Evolutionary conservation across 108 stramenopile genomes (phyloP), one percentile per base, ranked within the genome.

Genomic region (Fragilariopsis cylindrus): DNA sequence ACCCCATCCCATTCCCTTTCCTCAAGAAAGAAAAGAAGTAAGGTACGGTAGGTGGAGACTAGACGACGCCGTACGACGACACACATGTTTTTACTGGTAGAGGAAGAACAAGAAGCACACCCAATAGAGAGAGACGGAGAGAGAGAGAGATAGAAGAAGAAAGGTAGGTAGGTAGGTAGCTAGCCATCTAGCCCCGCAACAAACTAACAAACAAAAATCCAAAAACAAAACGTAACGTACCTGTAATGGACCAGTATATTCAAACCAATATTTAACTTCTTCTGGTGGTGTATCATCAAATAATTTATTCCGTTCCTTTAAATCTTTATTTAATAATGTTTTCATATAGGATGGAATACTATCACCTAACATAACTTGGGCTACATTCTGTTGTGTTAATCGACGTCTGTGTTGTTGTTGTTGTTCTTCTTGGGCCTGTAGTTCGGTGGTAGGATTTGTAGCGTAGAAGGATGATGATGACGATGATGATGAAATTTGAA

Each of bases 231-330:
- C 2, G 47, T 0, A 7, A 71, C 93, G 76, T 80, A 92, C 93
- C 87, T 94, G 93, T 70, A 94, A 71, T 6, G 89, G 88, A 41
- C 93, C 93, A 3, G 93, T 88, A 69, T 94, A 94, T 76, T 94
- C 93, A 70, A 94, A 94, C 93, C 93, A 94, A 66, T 94, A 94
- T 62, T 94, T 94, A 48, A 94, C 88, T 82, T 94, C 93, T 76
- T 90, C 91, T 3, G 89, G 89, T 39, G 93, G 91, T 2, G 91
- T 90, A 39, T 94, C 90, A 55, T 89, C 90, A 81, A 94, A 89
- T 40, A 94, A 76, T 77, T 94, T 90, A 54, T 85, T 87, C 12
- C 93, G 78, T 8, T 74, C 89, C 66, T 81, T 76, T 69, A 94
- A 73, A 62, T 94, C 93, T 39, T 86, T 80, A n/a, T 12, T 53